Conservation (phyloP, 2,329 filamentous ascomycete species). For the Uncinocarpus reesii region DNA sequence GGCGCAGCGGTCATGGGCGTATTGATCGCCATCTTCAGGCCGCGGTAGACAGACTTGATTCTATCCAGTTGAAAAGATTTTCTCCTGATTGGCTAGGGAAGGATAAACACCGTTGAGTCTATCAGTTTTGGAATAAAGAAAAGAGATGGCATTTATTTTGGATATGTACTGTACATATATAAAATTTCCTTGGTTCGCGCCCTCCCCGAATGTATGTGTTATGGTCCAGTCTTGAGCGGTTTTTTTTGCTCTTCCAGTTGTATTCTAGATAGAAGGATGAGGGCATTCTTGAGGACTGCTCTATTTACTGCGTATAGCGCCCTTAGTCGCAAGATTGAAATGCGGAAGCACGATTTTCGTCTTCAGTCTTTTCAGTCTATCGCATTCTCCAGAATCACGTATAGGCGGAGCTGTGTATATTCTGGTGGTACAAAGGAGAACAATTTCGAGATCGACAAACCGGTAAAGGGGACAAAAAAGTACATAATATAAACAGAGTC, state of each 20-base stretch:
- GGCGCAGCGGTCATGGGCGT: slow-evolving; percentile 53
- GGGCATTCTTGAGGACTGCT: no score
- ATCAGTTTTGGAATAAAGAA: not conserved
- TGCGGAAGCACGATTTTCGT: not conserved
- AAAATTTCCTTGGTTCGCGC: not conserved
- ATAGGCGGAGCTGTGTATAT: slow-evolving; percentile 7
- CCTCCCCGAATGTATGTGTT: no score
- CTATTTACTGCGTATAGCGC: no score
- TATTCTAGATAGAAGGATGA: no score
- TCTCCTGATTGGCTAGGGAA: no score
- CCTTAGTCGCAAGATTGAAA: no score
- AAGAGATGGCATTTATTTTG: not conserved
- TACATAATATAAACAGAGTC: slow-evolving; percentile 13
- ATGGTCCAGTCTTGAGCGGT: no score
- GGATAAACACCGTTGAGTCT: not conserved
- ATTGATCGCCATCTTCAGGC: slow-evolving; percentile 42
- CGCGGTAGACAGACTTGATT: slow-evolving; percentile 26
- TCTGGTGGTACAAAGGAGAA: slow-evolving; percentile 8
- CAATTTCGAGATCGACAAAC: not conserved
- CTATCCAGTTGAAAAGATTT: no score
- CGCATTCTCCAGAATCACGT: not conserved
- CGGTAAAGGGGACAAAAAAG: slow-evolving; percentile 5
- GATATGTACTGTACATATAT: not conserved
- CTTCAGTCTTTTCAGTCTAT: not conserved
- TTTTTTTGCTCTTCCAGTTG: no score